phyloP scores from a whole-genome alignment of 371 early-diverging fungal genomes.

The Synchytrium microbalum region DNA sequence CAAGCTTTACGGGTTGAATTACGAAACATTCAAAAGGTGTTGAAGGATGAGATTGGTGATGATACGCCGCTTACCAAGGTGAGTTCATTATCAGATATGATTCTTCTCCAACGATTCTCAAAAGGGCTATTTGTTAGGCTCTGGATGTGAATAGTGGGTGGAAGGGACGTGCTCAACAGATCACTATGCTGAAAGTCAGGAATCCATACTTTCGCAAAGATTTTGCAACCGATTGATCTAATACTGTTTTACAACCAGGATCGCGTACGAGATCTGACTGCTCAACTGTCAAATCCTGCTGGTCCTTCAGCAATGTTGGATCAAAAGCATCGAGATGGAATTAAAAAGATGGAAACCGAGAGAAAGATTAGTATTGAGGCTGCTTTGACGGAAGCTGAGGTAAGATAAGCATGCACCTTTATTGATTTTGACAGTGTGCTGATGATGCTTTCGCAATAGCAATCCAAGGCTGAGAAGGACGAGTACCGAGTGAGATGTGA shows the following conservation, averaged over 20 bases:
- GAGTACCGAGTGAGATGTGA: neutral
- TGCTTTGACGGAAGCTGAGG: neutral
- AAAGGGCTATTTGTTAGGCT: neutral
- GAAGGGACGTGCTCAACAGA: conserved; percentile 33
- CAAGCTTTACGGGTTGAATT: conserved; percentile 19
- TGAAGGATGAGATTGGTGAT: conserved; percentile 27
- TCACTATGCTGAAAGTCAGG: conserved; percentile 23
- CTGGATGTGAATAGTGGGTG: conserved; percentile 14
- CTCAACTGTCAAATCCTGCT: neutral
- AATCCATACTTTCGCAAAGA: neutral
- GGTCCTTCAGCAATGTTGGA: neutral
- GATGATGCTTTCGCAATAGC: neutral
- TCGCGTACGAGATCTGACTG: neutral
- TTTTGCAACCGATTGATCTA: too few species aligned
- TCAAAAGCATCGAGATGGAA: neutral
- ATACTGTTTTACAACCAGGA: conserved; percentile 3
- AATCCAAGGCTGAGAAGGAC: neutral
- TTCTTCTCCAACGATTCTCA: conserved; percentile 7
- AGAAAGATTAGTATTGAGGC: conserved; percentile 5
- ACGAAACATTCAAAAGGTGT: conserved; percentile 15
- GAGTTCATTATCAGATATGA: neutral
- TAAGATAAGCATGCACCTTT: too few species aligned
- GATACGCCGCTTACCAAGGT: conserved; percentile 17
- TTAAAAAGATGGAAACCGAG: conserved; percentile 10
- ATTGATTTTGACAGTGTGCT: too few species aligned